Evolutionary conservation across 1,139 yeast genomes (phyloP).

Genomic region (Taphrina confusa): DNA sequence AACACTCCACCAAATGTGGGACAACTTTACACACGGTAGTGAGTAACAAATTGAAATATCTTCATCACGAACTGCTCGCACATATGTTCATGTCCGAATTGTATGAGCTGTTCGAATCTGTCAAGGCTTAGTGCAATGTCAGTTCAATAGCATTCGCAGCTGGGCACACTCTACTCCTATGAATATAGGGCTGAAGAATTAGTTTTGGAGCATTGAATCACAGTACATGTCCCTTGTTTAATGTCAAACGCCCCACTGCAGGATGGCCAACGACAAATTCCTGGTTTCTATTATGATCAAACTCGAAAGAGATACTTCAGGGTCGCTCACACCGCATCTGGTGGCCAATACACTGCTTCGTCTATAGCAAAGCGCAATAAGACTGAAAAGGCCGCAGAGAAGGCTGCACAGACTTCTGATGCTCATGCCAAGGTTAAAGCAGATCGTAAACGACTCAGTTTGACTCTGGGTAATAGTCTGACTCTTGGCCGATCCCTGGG

Average conservation of each 20-base stretch:
- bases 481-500: neutral
- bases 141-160: too few relatives aligned
- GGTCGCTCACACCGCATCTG: conserved; percentile 25
- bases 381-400: neutral
- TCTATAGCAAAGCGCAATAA: conserved; percentile 9
- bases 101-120: too few relatives aligned
- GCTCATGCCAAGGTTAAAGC: neutral
- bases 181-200: too few relatives aligned
- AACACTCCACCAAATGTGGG: too few relatives aligned
- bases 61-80: too few relatives aligned
- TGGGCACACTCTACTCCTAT: too few relatives aligned
- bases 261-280: conserved; percentile 11
- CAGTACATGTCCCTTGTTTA: neutral
- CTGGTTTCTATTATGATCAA: conserved; percentile 32
- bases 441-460: neutral
- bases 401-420: neutral
- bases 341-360: conserved; percentile 16
- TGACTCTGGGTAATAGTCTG: neutral
- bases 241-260: conserved; percentile 6
- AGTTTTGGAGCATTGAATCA: too few relatives aligned
- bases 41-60: too few relatives aligned
- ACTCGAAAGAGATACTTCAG: conserved; percentile 20
- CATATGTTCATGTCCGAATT: too few relatives aligned
- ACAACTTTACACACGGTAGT: too few relatives aligned
- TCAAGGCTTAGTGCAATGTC: too few relatives aligned